Percentiles rank a stretch among this genome's conserved stretches.
These are phyloP conservation scores for Tuctoria greenei DNA, from an alignment of 176 grass and related monocot genomes.

Conservation along the genomic window DNA sequence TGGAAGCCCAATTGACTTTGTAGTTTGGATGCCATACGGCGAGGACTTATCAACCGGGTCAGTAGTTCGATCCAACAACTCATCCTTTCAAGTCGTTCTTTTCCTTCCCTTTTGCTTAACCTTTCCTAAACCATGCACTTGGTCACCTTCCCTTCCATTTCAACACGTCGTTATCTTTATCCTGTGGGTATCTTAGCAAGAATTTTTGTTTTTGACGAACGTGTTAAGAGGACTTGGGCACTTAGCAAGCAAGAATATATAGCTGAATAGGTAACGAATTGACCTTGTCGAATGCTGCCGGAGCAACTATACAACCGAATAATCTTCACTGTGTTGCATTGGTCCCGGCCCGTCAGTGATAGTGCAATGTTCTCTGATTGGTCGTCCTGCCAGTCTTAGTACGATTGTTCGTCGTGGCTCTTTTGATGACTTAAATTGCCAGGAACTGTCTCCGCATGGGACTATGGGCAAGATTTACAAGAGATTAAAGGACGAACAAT, in stretches of 20 bases:
- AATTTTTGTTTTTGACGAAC: neutral
- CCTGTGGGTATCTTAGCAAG: neutral
- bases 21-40: neutral
- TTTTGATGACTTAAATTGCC: too few relatives aligned
- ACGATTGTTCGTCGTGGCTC: too few relatives aligned
- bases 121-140: neutral
- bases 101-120: neutral
- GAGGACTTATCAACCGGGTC: neutral
- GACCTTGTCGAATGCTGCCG: too few relatives aligned
- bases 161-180: conserved; percentile 4
- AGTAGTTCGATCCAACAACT: conserved; percentile 1
- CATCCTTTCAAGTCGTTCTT: neutral
- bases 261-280: neutral
- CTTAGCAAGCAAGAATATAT: neutral
- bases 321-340: neutral
- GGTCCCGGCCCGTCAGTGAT: neutral
- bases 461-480: too few relatives aligned
- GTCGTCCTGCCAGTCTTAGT: too few relatives aligned
- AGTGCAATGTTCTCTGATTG: neutral
- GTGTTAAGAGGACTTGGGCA: neutral
- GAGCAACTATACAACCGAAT: too few relatives aligned
- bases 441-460: too few relatives aligned
- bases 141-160: conserved; percentile 21
- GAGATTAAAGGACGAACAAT: too few relatives aligned
- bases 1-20: neutral